Conservation (phyloP, 495 filamentous ascomycete genomes). For the Parachaetomium inaequale region DNA sequence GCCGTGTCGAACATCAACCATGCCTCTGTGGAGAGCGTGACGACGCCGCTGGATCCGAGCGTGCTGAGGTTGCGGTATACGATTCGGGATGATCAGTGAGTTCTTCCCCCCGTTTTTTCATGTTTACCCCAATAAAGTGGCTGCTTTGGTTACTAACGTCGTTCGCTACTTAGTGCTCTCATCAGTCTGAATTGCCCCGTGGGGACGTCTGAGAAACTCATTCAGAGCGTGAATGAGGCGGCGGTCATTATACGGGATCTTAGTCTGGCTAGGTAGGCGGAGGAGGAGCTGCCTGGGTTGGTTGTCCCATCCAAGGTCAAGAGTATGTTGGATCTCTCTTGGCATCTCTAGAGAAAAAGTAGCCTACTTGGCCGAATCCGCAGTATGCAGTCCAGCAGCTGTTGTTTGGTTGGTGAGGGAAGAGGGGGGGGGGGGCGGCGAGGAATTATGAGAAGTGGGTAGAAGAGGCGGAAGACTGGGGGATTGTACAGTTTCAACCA, state of each 20-base stretch:
- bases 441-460: too few species aligned
- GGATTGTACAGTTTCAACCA: too few species aligned
- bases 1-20: background rate
- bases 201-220: background rate
- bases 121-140: background rate
- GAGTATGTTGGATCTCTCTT: too few species aligned
- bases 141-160: background rate
- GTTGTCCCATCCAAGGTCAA: too few species aligned
- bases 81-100: background rate
- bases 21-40: background rate
- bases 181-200: background rate
- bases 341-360: too few species aligned
- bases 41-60: background rate
- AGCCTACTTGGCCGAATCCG: too few species aligned
- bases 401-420: too few species aligned
- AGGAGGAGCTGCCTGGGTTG: background rate
- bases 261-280: background rate
- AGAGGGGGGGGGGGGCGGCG: too few species aligned
- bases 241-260: background rate
- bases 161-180: background rate
- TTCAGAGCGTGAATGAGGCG: background rate
- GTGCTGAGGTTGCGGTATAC: background rate
- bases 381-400: too few species aligned
- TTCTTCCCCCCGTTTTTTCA: background rate
- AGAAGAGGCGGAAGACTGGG: too few species aligned